Base-by-base conservation (phyloP, 768 basidiomycete genomes). In the Collybiopsis luxurians region DNA sequence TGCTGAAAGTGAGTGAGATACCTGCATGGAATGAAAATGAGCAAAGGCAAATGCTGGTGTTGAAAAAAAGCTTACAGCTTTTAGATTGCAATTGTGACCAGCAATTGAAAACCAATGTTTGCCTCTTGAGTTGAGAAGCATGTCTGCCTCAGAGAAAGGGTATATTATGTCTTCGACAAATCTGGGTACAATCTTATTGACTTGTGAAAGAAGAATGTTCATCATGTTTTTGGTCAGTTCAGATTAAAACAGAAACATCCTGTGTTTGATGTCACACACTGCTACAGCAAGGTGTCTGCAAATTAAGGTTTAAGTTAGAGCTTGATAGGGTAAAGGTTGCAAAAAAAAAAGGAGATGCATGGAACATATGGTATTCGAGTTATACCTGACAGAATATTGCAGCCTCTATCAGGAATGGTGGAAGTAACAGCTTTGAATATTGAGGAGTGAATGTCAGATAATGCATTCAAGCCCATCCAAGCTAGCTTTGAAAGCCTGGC, bases 101-200 rank as follows among this genome's bases (percentile, higher is more conserved):
- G 49, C 49, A 34, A 51, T 51, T 5, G 31, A 51, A 26, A 51
- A 51, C 49, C 49, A 51, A 28, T 51, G 49, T 5, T 51, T 30
- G 2, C 49, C 49, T 5, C 49, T 1, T 12, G 31, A 51, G 49
- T 51, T 31, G 11, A 10, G 5, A 5, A 46, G 24, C 45, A 46
- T 46, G 24, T 27, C 24, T 9, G 11, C 21, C 23, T 46, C 19
- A 27, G 19, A 2, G 7, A 46, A 46, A 26, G 45, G 45, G n/a
- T 46, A 12, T 1, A 1, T 23, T 9, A 46, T 46, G 21, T 21
- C 45, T 4, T 6, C 10, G 9, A 46, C 45, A 46, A 46, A 46
- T 12, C 23, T 10, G 7, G 24, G 21, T 6, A 27, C 45, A 5
- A 17, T 7, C 9, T 17, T 10, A 7, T 46, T 23, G 19, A 27